phyloP scores from a whole-genome alignment of 768 basidiomycete genomes.

The Leccinum arenicola region DNA sequence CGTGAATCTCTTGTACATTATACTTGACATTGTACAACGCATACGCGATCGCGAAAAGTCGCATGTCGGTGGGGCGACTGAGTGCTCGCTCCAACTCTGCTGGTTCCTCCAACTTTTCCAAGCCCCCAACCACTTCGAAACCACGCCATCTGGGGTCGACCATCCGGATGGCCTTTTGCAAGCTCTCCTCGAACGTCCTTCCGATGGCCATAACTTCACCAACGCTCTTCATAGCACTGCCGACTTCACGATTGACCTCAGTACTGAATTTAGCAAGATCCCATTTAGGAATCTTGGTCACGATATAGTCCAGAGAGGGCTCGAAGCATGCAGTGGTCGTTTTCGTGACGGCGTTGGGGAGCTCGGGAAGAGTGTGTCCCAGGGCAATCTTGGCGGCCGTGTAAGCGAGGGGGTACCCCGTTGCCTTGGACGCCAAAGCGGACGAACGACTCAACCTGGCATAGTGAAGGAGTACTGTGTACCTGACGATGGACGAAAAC shows the following conservation, averaged over 20 bases:
- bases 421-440: constrained; percentile 97
- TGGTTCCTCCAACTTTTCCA: constrained; percentile 75
- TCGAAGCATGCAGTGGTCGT: constrained; percentile 99
- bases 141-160: constrained; percentile 96
- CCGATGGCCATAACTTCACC: constrained; percentile 99
- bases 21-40: constrained; percentile 95
- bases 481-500: not conserved
- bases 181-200: constrained; percentile 95
- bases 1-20: constrained; percentile 85
- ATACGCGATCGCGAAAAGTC: constrained; percentile 95
- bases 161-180: constrained; percentile 98
- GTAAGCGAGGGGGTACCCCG: constrained; percentile 98
- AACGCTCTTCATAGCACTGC: constrained; percentile 98
- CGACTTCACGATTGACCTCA: constrained; percentile 91
- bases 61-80: constrained; percentile 86
- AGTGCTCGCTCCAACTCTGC: constrained; percentile 71
- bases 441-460: constrained; percentile 77
- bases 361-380: constrained; percentile 94
- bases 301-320: constrained; percentile 97
- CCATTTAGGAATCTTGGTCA: constrained; percentile 99
- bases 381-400: constrained; percentile 99
- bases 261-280: constrained; percentile 96
- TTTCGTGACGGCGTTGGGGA: constrained; percentile 98
- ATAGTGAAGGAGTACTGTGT: not conserved
- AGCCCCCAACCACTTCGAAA: constrained; percentile 91